Evolutionary conservation across 2,329 filamentous ascomycete genomes (phyloP), one percentile per base, ranked within the genome.

Genomic region (Exophiala alcalophila): DNA sequence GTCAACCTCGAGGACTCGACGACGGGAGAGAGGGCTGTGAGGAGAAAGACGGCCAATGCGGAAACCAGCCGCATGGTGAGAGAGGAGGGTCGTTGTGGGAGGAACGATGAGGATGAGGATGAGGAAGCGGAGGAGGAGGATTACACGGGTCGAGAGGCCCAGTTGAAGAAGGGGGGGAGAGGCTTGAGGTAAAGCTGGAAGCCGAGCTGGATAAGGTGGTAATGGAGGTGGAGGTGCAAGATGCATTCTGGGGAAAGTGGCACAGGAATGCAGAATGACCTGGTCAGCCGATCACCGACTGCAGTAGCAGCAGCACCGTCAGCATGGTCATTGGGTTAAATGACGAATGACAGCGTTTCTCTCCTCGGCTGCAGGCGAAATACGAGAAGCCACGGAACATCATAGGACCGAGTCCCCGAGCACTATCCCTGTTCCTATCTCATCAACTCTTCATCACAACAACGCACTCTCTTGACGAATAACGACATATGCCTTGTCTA

Each of bases 51-150:
- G 27, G 42, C 47, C 36, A 47, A 44, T 20, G 49, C 52, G 45
- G 52, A 52, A 50, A 50, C 48, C 50, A 54, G 46, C 50, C 52
- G 50, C 54, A 57, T 57, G 42, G 38, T 42, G 42, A 36, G 30
- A n/a, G n/a, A n/a, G n/a, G n/a, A n/a, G 6, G n/a, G 15, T 21
- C 11, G 8, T n/a, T n/a, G n/a, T n/a, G 20, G 10, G 15, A 21
- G 29, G 29, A 9, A 14, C 14, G 28, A 18, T 10, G 8, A n/a
- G n/a, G 7, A 26, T 14, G 14, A 23, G n/a, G 19, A 18, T 18
- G 29, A 18, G 29, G 6, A 33, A 4, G 23, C 5, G 14, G 18
- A 21, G 9, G 20, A 6, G 29, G 12, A 18, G 15, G 11, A 32
- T 18, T n/a, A n/a, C n/a, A 28, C n/a, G 28, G n/a, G 10, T 14